Percentiles rank a stretch among this genome's conserved stretches.
phyloP scores from a whole-genome alignment of 2,329 filamentous ascomycete species.

The Phaeosphaeria sp. region DNA sequence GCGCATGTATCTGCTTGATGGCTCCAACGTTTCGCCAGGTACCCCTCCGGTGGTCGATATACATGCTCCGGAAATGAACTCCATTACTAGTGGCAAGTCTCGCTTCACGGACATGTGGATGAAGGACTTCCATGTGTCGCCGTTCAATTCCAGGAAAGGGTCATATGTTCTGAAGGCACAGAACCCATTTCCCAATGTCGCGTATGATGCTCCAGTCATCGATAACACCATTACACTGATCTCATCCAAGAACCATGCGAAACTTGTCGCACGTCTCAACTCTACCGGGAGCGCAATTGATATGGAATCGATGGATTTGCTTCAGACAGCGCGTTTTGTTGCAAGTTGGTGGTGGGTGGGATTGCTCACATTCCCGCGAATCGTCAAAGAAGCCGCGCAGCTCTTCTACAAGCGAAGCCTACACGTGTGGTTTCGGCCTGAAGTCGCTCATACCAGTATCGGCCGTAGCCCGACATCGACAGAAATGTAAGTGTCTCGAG shows the following conservation, averaged over 20 bases:
- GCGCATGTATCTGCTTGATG: constrained; percentile 67
- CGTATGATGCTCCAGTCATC: constrained; percentile 49
- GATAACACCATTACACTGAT: constrained; percentile 67
- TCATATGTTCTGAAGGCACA: constrained; percentile 55
- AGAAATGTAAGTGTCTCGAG: constrained; percentile 50
- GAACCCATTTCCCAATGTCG: constrained; percentile 50
- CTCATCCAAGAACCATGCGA: constrained; percentile 66
- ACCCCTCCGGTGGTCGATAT: constrained; percentile 24
- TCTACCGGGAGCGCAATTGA: constrained; percentile 61
- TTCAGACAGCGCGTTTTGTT: constrained; percentile 58
- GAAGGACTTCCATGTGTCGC: constrained; percentile 80
- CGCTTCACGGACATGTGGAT: constrained; percentile 62
- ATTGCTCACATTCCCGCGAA: constrained; percentile 69
- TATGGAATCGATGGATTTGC: constrained; percentile 53
- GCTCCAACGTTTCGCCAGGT: constrained; percentile 36
- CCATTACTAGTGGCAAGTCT: constrained; percentile 13
- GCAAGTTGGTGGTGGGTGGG: constrained; percentile 71
- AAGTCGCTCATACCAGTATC: constrained; percentile 64
- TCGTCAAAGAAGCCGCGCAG: constrained; percentile 64
- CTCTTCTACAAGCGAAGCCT: constrained; percentile 65
- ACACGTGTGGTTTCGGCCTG: constrained; percentile 70
- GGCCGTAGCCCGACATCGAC: constrained; percentile 59
- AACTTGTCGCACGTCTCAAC: constrained; percentile 67
- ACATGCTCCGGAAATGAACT: constrained; percentile 7
- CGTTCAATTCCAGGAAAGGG: constrained; percentile 68